phyloP scores from a whole-genome alignment of 192 early-diverging fungal genomes.

The Gryganskiella cystojenkinii region DNA sequence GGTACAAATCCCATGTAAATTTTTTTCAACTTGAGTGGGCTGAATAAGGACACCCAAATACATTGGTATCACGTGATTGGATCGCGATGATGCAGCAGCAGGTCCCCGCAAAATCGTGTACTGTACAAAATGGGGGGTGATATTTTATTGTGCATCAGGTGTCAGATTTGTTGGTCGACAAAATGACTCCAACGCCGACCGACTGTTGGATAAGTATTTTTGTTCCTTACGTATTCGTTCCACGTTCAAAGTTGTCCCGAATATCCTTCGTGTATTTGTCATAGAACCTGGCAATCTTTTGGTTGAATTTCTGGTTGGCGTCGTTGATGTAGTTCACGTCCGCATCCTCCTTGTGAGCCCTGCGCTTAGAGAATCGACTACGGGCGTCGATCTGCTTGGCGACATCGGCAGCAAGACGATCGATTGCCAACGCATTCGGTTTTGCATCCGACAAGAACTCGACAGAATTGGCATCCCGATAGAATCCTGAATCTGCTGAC shows the following conservation, averaged over 20 bases:
- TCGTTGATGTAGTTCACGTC: slow-evolving; percentile 98
- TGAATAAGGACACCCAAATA: too few relatives aligned
- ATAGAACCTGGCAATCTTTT: slow-evolving; percentile 94
- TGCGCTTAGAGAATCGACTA: slow-evolving; percentile 71
- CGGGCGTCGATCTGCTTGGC: slow-evolving; percentile 78
- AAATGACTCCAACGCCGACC: too few relatives aligned
- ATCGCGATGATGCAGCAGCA: too few relatives aligned
- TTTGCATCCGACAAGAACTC: slow-evolving; percentile 69
- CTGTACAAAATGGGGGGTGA: too few relatives aligned
- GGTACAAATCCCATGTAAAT: too few relatives aligned
- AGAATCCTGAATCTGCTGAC: slow-evolving; percentile 60
- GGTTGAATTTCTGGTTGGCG: slow-evolving; percentile 94
- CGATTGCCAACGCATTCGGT: slow-evolving; percentile 73
- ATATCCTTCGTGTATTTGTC: slow-evolving; percentile 97
- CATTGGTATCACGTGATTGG: too few relatives aligned
- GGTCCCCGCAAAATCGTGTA: too few relatives aligned
- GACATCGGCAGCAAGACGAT: slow-evolving; percentile 76
- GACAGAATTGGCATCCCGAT: slow-evolving; percentile 75
- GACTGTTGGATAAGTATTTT: too few relatives aligned
- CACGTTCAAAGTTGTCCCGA: slow-evolving; percentile 86
- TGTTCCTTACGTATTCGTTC: slow-evolving; percentile 77
- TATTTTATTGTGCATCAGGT: too few relatives aligned
- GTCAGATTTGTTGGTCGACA: too few relatives aligned
- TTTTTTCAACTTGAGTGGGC: too few relatives aligned
- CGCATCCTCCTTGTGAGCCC: slow-evolving; percentile 81